Base-by-base conservation (phyloP, 768 basidiomycete species). In the Trametes cinnabarina region DNA sequence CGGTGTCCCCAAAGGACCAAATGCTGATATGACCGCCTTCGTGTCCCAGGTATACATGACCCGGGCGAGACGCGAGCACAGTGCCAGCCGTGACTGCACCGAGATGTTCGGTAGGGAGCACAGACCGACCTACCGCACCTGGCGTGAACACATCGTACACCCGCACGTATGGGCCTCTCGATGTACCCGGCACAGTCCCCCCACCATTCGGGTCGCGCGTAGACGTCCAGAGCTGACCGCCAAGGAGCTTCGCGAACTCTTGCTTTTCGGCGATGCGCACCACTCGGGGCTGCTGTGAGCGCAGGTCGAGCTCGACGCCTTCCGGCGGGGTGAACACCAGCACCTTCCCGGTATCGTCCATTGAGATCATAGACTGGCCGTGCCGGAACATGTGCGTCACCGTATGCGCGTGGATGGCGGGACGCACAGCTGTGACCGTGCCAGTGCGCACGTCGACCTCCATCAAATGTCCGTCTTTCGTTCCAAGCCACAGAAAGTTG, bases 21-120 rank as follows among this genome's bases (percentile, higher is more conserved):
- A 95, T 76, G 2, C 87, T 88, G 61, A 98, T 78, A 66, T 80
- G 86, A 0, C 96, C 96, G 40, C 90, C 94, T 71, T 98, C 95
- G 65, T 99, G 96, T 0, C 90, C 94, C 32, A 99, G 76, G 65
- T 87, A 97, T 37, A 92, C 88, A 26, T 77, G 71, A 2, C 81
- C 77, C 0, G 86, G 86, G 19, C 82, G 76, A 1, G 85, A 81
- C 0, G 90, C 87, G 7, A 98, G 70, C 30, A 91, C 75, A 0
- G 94, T 84, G 0, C 88, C 92, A 32, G 86, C 84, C 0, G 90
- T 92, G 19, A 98, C 89, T 1, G 90, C 80, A 0, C 95, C 96
- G 5, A 90, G 82, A 52, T 85, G 82, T 41, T 90, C 88, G 0
- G 76, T 79, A 2, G 90, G 87, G 42, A 84, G 67, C 12, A 89